Percentiles rank a stretch among this genome's conserved stretches.
These are phyloP conservation scores for Podospora australis DNA, from an alignment of 495 filamentous ascomycete genomes.

Conservation along the genomic window DNA sequence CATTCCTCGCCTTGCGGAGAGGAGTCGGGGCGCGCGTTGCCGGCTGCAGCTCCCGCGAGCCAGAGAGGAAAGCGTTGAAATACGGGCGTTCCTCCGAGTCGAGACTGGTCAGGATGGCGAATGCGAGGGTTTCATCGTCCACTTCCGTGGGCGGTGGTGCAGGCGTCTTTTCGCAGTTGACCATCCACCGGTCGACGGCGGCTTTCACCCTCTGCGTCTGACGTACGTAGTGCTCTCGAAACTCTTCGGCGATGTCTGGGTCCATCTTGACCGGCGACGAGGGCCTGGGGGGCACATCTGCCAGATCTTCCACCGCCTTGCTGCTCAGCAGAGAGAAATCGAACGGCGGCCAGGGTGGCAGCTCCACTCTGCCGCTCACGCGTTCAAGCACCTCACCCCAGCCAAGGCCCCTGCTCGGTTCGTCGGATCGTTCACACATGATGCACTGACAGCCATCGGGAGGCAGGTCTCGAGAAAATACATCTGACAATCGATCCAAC, in stretches of 20 bases:
- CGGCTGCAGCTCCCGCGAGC: conserved; percentile 54
- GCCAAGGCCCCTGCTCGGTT: conserved; percentile 65
- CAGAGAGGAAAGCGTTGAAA: conserved; percentile 72
- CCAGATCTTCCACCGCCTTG: conserved; percentile 40
- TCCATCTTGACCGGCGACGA: conserved; percentile 75
- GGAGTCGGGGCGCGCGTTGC: conserved; percentile 50
- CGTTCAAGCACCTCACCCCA: conserved; percentile 96
- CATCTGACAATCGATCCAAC: conserved; percentile 85
- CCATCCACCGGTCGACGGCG: conserved; percentile 81
- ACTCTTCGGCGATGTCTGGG: conserved; percentile 86
- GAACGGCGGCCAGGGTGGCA: conserved; percentile 85
- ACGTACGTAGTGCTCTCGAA: conserved; percentile 76
- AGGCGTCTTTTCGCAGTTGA: conserved; percentile 61
- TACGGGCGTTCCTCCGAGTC: conserved; percentile 64
- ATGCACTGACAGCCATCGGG: conserved; percentile 68
- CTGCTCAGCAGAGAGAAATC: conserved; percentile 60
- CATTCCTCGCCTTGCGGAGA: conserved; percentile 51
- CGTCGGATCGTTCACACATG: conserved; percentile 60
- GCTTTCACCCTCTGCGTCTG: conserved; percentile 82
- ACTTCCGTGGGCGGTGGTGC: conserved; percentile 74
- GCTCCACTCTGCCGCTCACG: conserved; percentile 76
- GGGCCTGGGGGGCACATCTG: conserved; percentile 39
- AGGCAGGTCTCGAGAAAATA: conserved; percentile 87
- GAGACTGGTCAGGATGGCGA: conserved; percentile 86
- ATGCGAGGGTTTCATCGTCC: conserved; percentile 86